phyloP scores from a whole-genome alignment of 176 grass and related monocot species.

The Lolium multiflorum region DNA sequence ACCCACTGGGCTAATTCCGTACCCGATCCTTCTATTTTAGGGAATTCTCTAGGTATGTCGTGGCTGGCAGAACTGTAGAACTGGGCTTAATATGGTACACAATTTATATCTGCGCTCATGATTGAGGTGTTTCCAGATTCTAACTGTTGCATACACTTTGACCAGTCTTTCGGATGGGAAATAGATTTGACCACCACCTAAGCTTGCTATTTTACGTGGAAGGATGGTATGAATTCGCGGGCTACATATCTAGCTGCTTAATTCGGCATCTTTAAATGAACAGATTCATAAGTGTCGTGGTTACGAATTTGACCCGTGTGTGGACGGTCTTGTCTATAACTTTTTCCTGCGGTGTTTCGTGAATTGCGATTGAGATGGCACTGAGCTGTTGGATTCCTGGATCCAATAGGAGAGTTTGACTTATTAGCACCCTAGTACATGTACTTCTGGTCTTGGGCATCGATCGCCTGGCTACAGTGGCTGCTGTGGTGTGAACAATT shows the following conservation, averaged over 20 bases:
- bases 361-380: slow-evolving; percentile 48
- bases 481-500: slow-evolving; percentile 40
- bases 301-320: slow-evolving; percentile 30
- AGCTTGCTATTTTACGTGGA: slow-evolving; percentile 25
- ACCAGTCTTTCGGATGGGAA: slow-evolving; percentile 1
- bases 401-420: slow-evolving; percentile 43
- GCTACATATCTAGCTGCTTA: slow-evolving; percentile 26
- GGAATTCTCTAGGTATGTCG: slow-evolving; percentile 1
- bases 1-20: not conserved
- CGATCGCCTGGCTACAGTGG: slow-evolving; percentile 20
- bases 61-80: not conserved
- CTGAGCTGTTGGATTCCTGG: slow-evolving; percentile 43
- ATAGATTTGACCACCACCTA: slow-evolving; percentile 45
- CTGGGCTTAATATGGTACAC: slow-evolving; percentile 12
- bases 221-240: slow-evolving; percentile 14
- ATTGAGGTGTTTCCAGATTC: slow-evolving; percentile 27
- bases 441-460: not conserved
- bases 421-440: not conserved
- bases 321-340: slow-evolving; percentile 14
- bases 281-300: slow-evolving; percentile 19
- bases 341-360: slow-evolving; percentile 20
- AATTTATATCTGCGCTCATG: not conserved
- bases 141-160: slow-evolving; percentile 35
- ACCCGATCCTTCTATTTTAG: not conserved
- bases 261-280: slow-evolving; percentile 22